Evolutionary conservation across 1,284 basidiomycete species (phyloP).

Genomic region (Tylopilus orsonianus): DNA sequence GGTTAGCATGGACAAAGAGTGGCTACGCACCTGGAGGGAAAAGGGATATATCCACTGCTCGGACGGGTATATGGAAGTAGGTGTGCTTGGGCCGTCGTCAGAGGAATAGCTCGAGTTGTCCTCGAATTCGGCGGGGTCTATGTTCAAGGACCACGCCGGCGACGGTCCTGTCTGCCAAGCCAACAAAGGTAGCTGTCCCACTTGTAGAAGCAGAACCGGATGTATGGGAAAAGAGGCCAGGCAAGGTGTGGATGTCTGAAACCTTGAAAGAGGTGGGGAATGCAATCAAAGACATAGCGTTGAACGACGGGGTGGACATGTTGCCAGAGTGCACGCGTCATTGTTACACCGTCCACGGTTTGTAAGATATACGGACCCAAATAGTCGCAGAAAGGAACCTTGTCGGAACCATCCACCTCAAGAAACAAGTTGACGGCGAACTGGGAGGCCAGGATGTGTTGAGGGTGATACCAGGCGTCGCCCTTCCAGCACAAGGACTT

Average conservation of each 20-base stretch:
- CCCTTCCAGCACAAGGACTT: background rate
- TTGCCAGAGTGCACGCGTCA: too few species aligned
- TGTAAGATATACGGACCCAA: slow-evolving; percentile 27
- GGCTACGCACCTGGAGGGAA: slow-evolving; percentile 9
- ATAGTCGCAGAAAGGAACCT: slow-evolving; percentile 17
- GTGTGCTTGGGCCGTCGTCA: too few species aligned
- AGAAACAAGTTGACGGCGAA: slow-evolving; percentile 33
- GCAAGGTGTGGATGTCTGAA: background rate
- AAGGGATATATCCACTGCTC: too few species aligned
- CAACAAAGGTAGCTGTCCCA: slow-evolving; percentile 24
- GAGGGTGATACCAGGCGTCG: slow-evolving; percentile 11
- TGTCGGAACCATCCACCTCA: slow-evolving; percentile 1
- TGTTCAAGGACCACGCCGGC: background rate
- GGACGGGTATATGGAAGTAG: too few species aligned
- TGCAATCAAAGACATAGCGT: slow-evolving; percentile 6
- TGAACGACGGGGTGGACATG: slow-evolving; percentile 9
- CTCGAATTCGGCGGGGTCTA: too few species aligned
- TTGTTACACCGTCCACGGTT: background rate
- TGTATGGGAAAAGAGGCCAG: slow-evolving; percentile 9
- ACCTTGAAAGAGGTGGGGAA: background rate
- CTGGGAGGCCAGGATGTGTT: slow-evolving; percentile 19
- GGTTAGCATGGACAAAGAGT: slow-evolving; percentile 9
- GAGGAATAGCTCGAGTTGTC: too few species aligned
- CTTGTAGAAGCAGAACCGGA: slow-evolving; percentile 21
- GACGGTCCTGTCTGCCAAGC: slow-evolving; percentile 12